Percentiles rank a stretch among this genome's conserved stretches.
Evolutionary conservation across 1,284 basidiomycete species (phyloP).

Genomic region (Pyrrhoderma lamaoense): DNA sequence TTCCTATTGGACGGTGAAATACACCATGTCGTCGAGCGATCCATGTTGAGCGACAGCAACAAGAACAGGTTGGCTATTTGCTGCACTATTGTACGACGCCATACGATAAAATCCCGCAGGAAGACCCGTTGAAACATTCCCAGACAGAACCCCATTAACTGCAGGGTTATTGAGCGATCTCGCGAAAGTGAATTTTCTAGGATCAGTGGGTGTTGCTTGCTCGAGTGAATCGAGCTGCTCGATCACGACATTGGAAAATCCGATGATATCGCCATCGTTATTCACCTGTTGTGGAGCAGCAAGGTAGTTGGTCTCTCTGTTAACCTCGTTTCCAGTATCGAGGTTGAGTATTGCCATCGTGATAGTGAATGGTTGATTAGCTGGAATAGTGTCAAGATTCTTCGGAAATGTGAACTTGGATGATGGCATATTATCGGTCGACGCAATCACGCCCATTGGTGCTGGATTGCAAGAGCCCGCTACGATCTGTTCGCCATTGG

Average conservation of each 20-base stretch:
- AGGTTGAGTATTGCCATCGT: constrained; percentile 41
- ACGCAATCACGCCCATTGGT: constrained; percentile 39
- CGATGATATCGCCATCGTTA: constrained; percentile 42
- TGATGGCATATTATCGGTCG: constrained; percentile 39
- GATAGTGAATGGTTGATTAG: constrained; percentile 43
- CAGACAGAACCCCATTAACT: constrained; percentile 43
- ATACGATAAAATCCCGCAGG: constrained; percentile 51
- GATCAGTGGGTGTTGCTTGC: constrained; percentile 49
- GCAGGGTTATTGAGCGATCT: constrained; percentile 50
- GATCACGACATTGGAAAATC: constrained; percentile 62
- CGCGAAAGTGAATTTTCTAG: constrained; percentile 61
- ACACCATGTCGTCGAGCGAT: constrained; percentile 52
- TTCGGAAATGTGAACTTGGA: constrained; percentile 41
- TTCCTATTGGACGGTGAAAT: constrained; percentile 41
- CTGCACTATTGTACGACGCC: constrained; percentile 42
- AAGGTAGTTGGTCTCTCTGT: constrained; percentile 49
- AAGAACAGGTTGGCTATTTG: constrained; percentile 57
- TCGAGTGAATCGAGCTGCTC: constrained; percentile 45
- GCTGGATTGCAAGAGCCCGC: constrained; percentile 36
- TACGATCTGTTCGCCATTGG: constrained; percentile 38
- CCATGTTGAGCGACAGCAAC: constrained; percentile 54
- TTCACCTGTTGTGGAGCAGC: constrained; percentile 55
- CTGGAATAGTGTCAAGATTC: constrained; percentile 37
- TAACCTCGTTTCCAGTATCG: constrained; percentile 47
- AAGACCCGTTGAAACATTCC: constrained; percentile 52